Evolutionary conservation across 305 asterid species (phyloP).

Genomic region (Solanum hybrid): DNA sequence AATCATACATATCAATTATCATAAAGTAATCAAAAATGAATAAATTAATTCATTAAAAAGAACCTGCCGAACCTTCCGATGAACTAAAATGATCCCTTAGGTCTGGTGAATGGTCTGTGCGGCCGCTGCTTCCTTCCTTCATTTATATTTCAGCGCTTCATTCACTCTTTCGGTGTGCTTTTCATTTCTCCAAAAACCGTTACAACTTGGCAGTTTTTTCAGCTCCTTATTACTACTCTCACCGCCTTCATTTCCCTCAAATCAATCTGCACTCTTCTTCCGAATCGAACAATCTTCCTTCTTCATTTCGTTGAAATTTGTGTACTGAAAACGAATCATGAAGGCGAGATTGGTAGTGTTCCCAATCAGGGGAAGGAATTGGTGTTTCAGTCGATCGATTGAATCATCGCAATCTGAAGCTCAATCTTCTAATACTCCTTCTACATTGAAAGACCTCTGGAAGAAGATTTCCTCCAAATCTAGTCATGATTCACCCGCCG

Average conservation of each 20-base stretch:
- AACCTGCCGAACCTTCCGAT: background rate
- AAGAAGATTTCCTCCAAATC: constrained; percentile 28
- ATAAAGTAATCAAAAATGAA: background rate
- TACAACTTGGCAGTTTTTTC: background rate
- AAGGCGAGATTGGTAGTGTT: constrained; percentile 76
- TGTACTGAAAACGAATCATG: constrained; percentile 25
- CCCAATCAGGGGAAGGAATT: constrained; percentile 82
- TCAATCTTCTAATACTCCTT: constrained; percentile 50
- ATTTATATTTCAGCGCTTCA: background rate
- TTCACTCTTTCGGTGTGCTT: background rate
- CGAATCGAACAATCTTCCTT: background rate
- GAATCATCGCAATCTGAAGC: constrained; percentile 39
- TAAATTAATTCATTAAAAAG: background rate
- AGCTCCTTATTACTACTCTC: background rate
- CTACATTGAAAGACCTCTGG: constrained; percentile 68
- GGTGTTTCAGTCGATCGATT: constrained; percentile 77
- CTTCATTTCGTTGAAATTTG: background rate
- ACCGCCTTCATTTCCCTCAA: background rate
- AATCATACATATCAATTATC: background rate
- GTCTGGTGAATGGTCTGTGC: background rate
- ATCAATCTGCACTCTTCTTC: background rate
- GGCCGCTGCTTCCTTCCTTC: background rate
- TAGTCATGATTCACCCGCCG: constrained; percentile 14
- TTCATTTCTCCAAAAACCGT: background rate
- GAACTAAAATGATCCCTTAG: background rate